Percentiles rank a stretch among this genome's conserved stretches.
Evolutionary conservation across 345 rosid genomes (phyloP).

Genomic region (Salix dunnii): DNA sequence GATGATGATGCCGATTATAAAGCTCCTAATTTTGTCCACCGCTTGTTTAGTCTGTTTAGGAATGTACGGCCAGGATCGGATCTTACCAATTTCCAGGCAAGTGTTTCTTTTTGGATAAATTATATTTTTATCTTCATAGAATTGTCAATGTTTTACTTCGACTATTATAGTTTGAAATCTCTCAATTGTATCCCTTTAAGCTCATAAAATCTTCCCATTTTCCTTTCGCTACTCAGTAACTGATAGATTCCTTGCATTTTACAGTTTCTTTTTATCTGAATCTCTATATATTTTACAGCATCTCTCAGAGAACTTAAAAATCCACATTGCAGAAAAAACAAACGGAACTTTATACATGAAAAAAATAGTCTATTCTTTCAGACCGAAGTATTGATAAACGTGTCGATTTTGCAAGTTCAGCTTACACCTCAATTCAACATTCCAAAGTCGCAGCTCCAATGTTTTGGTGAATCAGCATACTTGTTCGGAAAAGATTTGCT

Average conservation of each 20-base stretch:
- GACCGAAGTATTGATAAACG: not conserved
- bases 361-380: not conserved
- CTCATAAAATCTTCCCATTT: too few species aligned
- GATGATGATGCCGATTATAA: constrained; percentile 33
- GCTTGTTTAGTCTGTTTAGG: constrained; percentile 49
- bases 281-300: not conserved
- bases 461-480: constrained; percentile 64
- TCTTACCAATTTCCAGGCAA: constrained; percentile 57
- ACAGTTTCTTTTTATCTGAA: not conserved
- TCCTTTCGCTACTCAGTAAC: not conserved
- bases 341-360: too few species aligned
- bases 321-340: too few species aligned
- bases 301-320: too few species aligned
- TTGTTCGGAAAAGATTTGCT: constrained; percentile 44
- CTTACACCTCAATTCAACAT: constrained; percentile 66
- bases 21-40: constrained; percentile 51
- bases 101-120: not conserved
- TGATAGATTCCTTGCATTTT: too few species aligned
- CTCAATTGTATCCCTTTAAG: not conserved
- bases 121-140: not conserved
- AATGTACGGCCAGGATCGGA: constrained; percentile 59
- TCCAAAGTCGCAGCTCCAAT: constrained; percentile 84
- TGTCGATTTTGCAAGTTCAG: constrained; percentile 31
- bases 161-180: not conserved
- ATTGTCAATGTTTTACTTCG: not conserved